Percentiles rank a stretch among this genome's conserved stretches.
phyloP scores from a whole-genome alignment of 116 monocot genomes.

The Posidonia oceanica region DNA sequence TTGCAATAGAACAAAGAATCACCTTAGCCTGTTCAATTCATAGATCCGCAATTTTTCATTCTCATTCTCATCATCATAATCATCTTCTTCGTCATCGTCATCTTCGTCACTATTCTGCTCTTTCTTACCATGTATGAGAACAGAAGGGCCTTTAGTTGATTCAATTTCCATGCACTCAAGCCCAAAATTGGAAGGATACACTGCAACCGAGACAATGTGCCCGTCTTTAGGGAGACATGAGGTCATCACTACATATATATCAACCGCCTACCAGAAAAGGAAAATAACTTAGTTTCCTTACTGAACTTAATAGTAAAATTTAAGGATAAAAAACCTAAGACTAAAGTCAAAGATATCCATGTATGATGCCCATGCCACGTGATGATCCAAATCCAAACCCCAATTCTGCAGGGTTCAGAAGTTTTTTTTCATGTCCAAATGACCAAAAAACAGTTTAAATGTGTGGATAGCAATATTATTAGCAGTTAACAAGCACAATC shows the following conservation, averaged over 20 bases:
- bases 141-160: slow-evolving; percentile 51
- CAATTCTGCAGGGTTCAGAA: no score
- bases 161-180: slow-evolving; percentile 79
- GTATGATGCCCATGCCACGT: no score
- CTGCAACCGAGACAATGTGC: slow-evolving; percentile 41
- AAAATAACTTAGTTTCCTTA: slow-evolving; percentile 1
- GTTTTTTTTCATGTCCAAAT: no score
- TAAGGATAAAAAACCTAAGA: not conserved
- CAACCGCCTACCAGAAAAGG: slow-evolving; percentile 45
- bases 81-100: slow-evolving; percentile 14
- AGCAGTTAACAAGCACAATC: no score
- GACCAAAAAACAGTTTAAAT: no score
- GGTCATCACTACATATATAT: slow-evolving; percentile 74
- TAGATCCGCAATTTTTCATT: slow-evolving; percentile 67
- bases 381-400: no score
- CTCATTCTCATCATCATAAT: slow-evolving; percentile 24
- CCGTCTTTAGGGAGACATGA: slow-evolving; percentile 91
- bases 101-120: slow-evolving; percentile 19
- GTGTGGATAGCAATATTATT: no score
- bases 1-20: slow-evolving; percentile 3
- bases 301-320: not conserved
- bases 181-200: slow-evolving; percentile 94
- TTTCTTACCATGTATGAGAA: slow-evolving; percentile 34
- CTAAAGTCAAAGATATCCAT: no score
- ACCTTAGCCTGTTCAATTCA: slow-evolving; percentile 88